Conservation (phyloP, 192 early-diverging fungal genomes). For the Backusella luteola region DNA sequence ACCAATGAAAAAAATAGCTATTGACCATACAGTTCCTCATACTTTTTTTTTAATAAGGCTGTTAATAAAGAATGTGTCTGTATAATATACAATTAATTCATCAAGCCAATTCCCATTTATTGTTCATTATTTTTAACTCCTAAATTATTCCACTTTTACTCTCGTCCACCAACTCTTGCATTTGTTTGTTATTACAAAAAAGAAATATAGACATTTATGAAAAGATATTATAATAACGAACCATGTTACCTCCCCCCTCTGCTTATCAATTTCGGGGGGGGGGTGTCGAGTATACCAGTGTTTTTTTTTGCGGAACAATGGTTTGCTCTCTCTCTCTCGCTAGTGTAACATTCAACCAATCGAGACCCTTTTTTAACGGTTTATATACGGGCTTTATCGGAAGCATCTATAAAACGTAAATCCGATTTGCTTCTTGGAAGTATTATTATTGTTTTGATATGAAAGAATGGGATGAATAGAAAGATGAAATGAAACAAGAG, state of each 20-base stretch:
- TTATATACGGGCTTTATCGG: not conserved
- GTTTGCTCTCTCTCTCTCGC: not conserved
- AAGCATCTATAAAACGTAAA: not conserved
- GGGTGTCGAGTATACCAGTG: not conserved
- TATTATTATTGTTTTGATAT: not conserved
- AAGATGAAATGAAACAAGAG: not conserved
- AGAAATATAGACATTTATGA: not conserved
- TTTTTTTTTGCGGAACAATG: not conserved
- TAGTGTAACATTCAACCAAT: not conserved
- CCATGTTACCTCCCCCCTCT: not conserved
- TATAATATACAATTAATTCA: not conserved
- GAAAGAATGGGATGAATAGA: not conserved
- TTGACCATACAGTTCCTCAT: not conserved
- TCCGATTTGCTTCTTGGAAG: not conserved
- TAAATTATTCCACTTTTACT: not conserved
- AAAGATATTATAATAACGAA: not conserved
- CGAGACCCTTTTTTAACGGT: not conserved
- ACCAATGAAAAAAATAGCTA: not conserved
- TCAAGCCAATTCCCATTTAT: not conserved
- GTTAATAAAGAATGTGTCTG: not conserved
- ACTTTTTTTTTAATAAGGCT: not conserved
- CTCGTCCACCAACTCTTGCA: not conserved
- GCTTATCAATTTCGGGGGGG: not conserved
- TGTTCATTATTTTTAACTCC: not conserved
- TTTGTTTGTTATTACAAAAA: not conserved